Base-by-base conservation (phyloP, 2,329 filamentous ascomycete species). In the Pyrenochaeta sp. region DNA sequence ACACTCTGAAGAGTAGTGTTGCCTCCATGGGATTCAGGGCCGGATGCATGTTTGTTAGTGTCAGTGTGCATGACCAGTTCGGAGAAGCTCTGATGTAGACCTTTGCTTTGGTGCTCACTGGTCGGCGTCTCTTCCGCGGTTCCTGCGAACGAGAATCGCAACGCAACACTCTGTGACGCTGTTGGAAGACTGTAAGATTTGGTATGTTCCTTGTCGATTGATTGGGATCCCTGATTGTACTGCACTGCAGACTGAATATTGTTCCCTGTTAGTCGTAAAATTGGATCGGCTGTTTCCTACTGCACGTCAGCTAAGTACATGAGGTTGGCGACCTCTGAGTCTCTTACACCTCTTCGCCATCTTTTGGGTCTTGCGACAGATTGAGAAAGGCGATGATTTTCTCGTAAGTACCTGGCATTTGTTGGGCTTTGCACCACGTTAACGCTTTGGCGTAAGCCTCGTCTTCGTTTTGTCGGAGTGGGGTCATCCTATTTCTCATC, bases 141-240 rank as follows among this genome's bases (percentile, higher is more conserved):
- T 3, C 15, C 17, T 6, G 54, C 54, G 33, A 66, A 66, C 0
- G 63, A 66, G 30, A 66, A 63, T 0, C 63, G 58, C 9, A 66
- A 36, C 14, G 48, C 45, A 29, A 64, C 54, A 33, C 57, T 48
- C 10, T 47, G 48, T 14, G 51, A 10, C n/a, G 29, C 37, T 43
- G 51, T 23, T 15, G 21, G 18, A 6, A 31, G 42, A n/a, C 15
- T 43, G 11, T 27, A 31, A 17, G 7, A 5, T 12, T 46, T 23
- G 3, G 14, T 15, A 14, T 33, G 21, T 11, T 46, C 17, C 7
- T 4, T 39, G 20, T 9, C 37, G 21, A 33, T 27, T 32, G 35
- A 32, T 20, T 15, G 45, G 4, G n/a, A 17, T 0, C 18, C 12
- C 6, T 30, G 6, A 7, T 54, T 36, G 2, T 50, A 42, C 12